These are phyloP conservation scores for Aspergillus oerlinghausenensis DNA, from an alignment of 2,329 filamentous ascomycete genomes.

Conservation along the genomic window DNA sequence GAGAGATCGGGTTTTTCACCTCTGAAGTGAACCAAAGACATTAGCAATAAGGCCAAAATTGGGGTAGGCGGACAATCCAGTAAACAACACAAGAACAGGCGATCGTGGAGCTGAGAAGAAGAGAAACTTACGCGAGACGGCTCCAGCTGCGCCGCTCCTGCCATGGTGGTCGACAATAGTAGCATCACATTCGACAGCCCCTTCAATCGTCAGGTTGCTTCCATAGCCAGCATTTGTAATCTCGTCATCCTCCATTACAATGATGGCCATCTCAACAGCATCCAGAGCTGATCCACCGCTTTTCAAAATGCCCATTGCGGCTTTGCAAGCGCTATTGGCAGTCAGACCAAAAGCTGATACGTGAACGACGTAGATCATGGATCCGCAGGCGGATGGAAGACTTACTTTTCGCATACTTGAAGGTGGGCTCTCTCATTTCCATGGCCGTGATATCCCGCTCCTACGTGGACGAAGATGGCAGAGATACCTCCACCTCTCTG, in stretches of 20 bases:
- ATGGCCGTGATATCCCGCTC: conserved; percentile 86
- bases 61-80: not conserved
- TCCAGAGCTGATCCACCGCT: conserved; percentile 77
- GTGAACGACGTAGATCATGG: not conserved
- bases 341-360: conserved; percentile 3
- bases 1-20: conserved; percentile 84
- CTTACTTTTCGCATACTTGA: conserved; percentile 82
- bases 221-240: conserved; percentile 97
- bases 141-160: conserved; percentile 87
- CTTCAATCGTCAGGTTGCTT: conserved; percentile 88
- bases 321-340: conserved; percentile 65
- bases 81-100: not conserved
- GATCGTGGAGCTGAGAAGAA: not conserved
- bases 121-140: conserved; percentile 68
- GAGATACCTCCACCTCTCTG: conserved; percentile 49
- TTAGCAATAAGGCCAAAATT: not conserved
- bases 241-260: conserved; percentile 83
- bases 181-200: conserved; percentile 89
- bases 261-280: conserved; percentile 84
- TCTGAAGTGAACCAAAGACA: conserved; percentile 14
- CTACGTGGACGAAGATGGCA: conserved; percentile 92
- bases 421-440: conserved; percentile 83
- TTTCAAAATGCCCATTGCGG: conserved; percentile 76
- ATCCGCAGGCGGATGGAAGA: conserved; percentile 12
- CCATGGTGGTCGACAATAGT: conserved; percentile 88